These are phyloP conservation scores for Pterulicium gracile DNA, from an alignment of 1,284 basidiomycete genomes.

Conservation along the genomic window DNA sequence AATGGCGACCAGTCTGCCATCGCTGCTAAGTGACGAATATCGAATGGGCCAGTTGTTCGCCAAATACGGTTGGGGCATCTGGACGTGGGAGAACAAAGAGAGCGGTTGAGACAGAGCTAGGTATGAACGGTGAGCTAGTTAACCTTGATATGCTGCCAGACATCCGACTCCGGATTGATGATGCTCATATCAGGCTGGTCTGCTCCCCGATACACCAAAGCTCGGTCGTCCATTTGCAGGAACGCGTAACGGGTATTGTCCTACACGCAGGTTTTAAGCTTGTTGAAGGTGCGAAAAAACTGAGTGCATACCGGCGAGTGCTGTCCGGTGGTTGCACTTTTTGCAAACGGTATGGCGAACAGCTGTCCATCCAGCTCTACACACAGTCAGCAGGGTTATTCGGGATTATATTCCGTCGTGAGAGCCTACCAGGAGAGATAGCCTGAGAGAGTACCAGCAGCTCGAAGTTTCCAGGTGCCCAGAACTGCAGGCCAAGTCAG, in stretches of 20 bases:
- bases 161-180: constrained; percentile 97
- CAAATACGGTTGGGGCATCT: constrained; percentile 87
- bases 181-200: constrained; percentile 98
- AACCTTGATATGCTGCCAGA: constrained; percentile 94
- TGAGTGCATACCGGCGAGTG: constrained; percentile 66
- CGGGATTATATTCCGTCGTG: neutral
- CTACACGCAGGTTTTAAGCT: constrained; percentile 24
- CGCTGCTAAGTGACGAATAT: constrained; percentile 85
- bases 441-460: constrained; percentile 58
- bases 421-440: constrained; percentile 33
- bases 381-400: constrained; percentile 3
- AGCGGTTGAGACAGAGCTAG: constrained; percentile 1
- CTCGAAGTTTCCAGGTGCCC: constrained; percentile 86
- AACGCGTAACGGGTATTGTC: constrained; percentile 94
- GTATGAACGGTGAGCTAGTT: constrained; percentile 7
- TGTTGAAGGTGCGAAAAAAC: constrained; percentile 1
- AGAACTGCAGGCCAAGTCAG: constrained; percentile 48
- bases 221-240: constrained; percentile 89
- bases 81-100: constrained; percentile 4
- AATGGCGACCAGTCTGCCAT: constrained; percentile 88
- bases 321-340: constrained; percentile 87
- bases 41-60: constrained; percentile 92
- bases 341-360: constrained; percentile 87
- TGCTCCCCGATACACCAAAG: constrained; percentile 91
- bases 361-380: constrained; percentile 58